These are phyloP conservation scores for Dactylonectria estremocensis DNA, from an alignment of 2,329 filamentous ascomycete species.

Conservation along the genomic window DNA sequence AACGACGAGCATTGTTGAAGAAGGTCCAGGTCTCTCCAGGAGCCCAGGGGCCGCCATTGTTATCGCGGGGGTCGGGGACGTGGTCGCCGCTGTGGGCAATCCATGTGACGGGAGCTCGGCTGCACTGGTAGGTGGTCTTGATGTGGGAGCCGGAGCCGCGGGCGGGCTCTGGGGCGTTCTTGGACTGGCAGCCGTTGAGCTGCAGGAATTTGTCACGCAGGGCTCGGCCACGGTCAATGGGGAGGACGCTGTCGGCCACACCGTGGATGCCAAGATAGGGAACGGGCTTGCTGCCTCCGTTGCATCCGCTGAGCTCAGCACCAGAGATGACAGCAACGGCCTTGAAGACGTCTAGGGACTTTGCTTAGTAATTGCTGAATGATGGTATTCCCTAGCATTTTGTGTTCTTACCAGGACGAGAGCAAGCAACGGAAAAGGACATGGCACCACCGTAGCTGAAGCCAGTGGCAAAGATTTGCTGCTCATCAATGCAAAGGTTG, in stretches of 20 bases:
- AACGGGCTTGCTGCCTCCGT: slow-evolving; percentile 56
- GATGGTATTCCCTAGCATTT: slow-evolving; percentile 2
- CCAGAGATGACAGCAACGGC: slow-evolving; percentile 57
- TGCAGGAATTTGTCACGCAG: slow-evolving; percentile 57
- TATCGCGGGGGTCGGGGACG: slow-evolving; percentile 38
- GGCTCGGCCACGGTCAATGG: slow-evolving; percentile 52
- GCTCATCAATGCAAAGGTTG: slow-evolving; percentile 60
- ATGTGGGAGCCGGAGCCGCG: slow-evolving; percentile 38
- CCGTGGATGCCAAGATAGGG: slow-evolving; percentile 60
- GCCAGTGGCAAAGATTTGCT: slow-evolving; percentile 60
- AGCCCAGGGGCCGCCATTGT: slow-evolving; percentile 38
- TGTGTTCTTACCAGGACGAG: slow-evolving; percentile 48
- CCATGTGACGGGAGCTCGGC: slow-evolving; percentile 50
- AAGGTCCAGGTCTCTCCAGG: slow-evolving; percentile 45
- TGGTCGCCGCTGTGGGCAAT: slow-evolving; percentile 49
- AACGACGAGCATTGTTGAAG: slow-evolving; percentile 36
- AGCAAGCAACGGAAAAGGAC: slow-evolving; percentile 59
- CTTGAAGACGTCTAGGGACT: slow-evolving; percentile 47
- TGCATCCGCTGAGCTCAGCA: slow-evolving; percentile 53
- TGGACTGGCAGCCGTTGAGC: slow-evolving; percentile 55
- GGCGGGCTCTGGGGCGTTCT: slow-evolving; percentile 42
- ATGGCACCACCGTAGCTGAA: slow-evolving; percentile 63
- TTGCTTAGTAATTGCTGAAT: slow-evolving; percentile 10
- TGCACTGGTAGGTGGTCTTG: slow-evolving; percentile 50
- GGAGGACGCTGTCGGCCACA: slow-evolving; percentile 54